phyloP scores from a whole-genome alignment of 164 flowering plant species.

The Nymphaea thermarum region DNA sequence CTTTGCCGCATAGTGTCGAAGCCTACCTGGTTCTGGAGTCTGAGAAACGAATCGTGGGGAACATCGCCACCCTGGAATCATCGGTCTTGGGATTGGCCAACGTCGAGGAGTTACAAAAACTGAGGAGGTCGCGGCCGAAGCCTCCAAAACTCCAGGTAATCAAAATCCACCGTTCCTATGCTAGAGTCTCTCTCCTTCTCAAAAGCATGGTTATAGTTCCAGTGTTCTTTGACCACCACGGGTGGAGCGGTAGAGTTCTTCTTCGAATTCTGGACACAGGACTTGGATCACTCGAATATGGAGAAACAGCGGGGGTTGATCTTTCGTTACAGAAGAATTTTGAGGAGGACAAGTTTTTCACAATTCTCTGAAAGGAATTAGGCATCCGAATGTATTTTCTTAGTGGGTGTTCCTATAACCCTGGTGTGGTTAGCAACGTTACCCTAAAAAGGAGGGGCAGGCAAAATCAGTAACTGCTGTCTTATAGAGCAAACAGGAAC shows the following conservation, averaged over 20 bases:
- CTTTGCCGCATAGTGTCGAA: constrained; percentile 43
- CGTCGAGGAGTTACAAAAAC: constrained; percentile 30
- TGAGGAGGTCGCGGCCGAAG: constrained; percentile 48
- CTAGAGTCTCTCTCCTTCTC: not conserved
- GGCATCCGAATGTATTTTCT: not conserved
- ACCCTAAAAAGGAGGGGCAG: too few relatives aligned
- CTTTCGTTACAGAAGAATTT: not conserved
- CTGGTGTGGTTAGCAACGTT: too few relatives aligned
- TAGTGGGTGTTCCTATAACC: not conserved
- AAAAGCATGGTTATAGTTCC: not conserved
- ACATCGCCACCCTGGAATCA: constrained; percentile 63
- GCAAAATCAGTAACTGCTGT: too few relatives aligned
- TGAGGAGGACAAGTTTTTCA: not conserved
- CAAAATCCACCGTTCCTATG: not conserved
- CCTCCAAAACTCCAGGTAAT: not conserved
- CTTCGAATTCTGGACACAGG: too few relatives aligned
- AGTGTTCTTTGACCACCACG: not conserved
- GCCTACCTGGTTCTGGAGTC: constrained; percentile 70
- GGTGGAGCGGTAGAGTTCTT: too few relatives aligned
- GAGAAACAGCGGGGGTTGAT: too few relatives aligned
- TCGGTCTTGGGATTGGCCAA: constrained; percentile 71
- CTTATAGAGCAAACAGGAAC: too few relatives aligned
- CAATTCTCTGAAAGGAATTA: not conserved
- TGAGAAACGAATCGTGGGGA: constrained; percentile 53
- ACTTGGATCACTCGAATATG: too few relatives aligned